Evolutionary conservation across 805 yeast species (phyloP).

Genomic region (Myxozyma kluyveri): DNA sequence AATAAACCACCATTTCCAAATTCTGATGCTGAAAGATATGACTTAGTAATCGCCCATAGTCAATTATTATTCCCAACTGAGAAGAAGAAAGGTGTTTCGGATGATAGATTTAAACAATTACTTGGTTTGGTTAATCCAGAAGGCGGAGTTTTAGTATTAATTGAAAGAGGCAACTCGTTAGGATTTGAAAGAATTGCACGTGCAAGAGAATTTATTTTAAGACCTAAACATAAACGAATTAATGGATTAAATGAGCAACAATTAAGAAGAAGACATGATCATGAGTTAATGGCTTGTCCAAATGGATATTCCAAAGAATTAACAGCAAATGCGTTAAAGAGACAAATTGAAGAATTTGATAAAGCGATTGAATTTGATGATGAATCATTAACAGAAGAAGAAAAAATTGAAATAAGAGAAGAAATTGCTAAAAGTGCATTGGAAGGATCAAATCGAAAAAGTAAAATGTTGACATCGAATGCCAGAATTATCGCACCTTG

Average conservation of each 20-base stretch:
- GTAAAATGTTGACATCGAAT: constrained; percentile 1
- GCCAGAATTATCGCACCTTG: constrained; percentile 83
- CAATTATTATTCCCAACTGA: constrained; percentile 53
- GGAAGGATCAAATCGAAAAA: background rate
- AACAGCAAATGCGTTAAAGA: background rate
- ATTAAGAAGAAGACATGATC: background rate
- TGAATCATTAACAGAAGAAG: background rate
- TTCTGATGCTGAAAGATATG: constrained; percentile 48
- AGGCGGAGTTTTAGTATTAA: constrained; percentile 70
- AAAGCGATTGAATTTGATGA: background rate
- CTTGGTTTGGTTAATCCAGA: constrained; percentile 61
- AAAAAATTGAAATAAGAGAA: background rate
- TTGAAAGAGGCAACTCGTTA: constrained; percentile 85
- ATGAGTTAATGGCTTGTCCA: background rate
- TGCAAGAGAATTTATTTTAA: constrained; percentile 83
- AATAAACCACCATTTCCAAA: constrained; percentile 11
- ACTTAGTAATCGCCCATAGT: constrained; percentile 71
- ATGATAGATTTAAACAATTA: constrained; percentile 58
- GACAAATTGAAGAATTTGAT: background rate
- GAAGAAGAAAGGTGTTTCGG: constrained; percentile 71
- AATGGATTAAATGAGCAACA: background rate
- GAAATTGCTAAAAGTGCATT: background rate
- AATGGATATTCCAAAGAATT: constrained; percentile 6
- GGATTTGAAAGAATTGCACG: constrained; percentile 88
- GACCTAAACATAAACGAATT: constrained; percentile 49